A percentile compares a stretch with the other conserved stretches of the same genome.
Evolutionary conservation across 495 filamentous ascomycete species (phyloP).

Genomic region (Talaromyces proteolyticus): DNA sequence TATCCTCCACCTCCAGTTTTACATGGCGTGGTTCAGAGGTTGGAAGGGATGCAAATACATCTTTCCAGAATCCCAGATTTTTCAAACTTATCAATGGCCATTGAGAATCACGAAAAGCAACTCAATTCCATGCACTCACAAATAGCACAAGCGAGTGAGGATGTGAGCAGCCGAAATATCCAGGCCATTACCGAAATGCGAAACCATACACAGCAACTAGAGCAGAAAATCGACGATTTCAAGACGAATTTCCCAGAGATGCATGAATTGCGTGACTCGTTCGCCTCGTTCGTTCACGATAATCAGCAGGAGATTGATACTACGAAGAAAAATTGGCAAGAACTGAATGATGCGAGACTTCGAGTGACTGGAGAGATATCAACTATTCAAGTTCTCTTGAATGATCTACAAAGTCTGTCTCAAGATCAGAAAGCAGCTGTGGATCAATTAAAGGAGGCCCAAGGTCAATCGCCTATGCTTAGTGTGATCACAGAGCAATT

Average conservation of each 20-base stretch:
- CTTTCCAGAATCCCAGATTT: not conserved
- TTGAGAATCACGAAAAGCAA: not conserved
- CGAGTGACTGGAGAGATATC: constrained; percentile 1
- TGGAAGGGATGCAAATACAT: not conserved
- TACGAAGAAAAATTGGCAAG: constrained; percentile 1
- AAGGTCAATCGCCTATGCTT: not conserved
- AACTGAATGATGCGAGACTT: constrained; percentile 7
- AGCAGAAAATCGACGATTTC: not conserved
- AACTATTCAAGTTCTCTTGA: not conserved
- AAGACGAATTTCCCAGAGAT: not conserved
- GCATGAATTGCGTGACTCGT: not conserved
- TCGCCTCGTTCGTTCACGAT: not conserved
- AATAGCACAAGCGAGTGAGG: not conserved
- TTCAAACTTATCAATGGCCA: not conserved
- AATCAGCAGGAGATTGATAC: not conserved
- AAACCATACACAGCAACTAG: not conserved
- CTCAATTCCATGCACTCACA: not conserved
- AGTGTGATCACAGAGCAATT: not conserved
- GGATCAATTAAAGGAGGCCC: not conserved
- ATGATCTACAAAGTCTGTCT: constrained; percentile 2
- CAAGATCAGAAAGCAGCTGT: not conserved
- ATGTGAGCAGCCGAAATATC: not conserved
- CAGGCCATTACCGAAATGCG: not conserved
- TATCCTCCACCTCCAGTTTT: constrained; percentile 12
- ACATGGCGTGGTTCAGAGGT: not conserved